Conservation (phyloP, 2,329 filamentous ascomycete species). For the Orbilia quercus region DNA sequence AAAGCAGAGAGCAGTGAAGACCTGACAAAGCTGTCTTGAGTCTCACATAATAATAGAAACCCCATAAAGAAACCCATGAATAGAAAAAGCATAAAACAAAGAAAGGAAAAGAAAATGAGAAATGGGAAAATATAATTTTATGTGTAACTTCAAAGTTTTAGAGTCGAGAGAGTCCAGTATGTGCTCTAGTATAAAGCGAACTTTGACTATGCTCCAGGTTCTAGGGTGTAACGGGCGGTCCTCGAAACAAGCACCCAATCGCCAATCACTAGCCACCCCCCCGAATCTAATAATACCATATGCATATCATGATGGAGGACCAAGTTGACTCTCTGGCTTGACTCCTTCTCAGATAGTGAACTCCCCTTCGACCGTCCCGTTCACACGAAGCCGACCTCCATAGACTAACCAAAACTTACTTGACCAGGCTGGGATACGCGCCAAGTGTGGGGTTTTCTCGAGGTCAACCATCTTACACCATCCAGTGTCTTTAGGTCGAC, state of each 20-base stretch:
- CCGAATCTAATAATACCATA: too few relatives aligned
- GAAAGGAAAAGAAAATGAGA: background rate
- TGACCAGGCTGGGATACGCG: conserved; percentile 33
- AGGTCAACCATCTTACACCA: conserved; percentile 23
- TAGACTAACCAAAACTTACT: conserved; percentile 50
- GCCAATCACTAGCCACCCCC: too few relatives aligned
- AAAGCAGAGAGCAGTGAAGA: too few relatives aligned
- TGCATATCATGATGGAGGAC: conserved; percentile 1
- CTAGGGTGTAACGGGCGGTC: background rate
- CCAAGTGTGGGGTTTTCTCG: conserved; percentile 21
- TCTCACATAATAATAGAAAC: background rate
- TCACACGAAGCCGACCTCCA: conserved; percentile 40
- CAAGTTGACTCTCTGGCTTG: background rate
- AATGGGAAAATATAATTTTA: too few relatives aligned
- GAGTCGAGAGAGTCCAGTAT: too few relatives aligned
- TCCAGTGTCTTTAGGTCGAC: conserved; percentile 21
- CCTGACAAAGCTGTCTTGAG: too few relatives aligned
- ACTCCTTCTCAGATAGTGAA: conserved; percentile 48
- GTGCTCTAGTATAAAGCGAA: too few relatives aligned
- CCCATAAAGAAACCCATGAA: background rate
- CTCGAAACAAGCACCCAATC: background rate
- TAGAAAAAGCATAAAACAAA: background rate
- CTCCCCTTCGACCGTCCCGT: conserved; percentile 48
- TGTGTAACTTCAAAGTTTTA: too few relatives aligned
- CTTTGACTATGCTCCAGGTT: too few relatives aligned